Conservation (phyloP, 2,329 filamentous ascomycete species). For the Cordyceps farinosa region DNA sequence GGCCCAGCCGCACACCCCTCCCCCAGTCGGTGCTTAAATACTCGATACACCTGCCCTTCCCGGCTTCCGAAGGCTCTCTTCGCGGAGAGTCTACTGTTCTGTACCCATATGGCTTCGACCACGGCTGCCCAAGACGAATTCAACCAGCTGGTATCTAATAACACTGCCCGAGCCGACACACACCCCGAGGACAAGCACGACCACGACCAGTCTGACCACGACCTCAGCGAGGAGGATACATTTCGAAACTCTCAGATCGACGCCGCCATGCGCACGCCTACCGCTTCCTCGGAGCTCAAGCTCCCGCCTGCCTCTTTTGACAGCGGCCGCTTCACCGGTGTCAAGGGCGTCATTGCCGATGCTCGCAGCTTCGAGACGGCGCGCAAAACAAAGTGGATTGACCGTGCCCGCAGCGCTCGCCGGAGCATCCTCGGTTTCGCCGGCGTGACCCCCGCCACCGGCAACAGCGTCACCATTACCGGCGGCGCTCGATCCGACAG, state of each 20-base stretch:
- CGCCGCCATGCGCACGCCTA: conserved; percentile 62
- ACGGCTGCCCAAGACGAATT: conserved; percentile 66
- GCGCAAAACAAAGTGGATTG: conserved; percentile 52
- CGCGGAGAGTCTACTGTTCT: background rate
- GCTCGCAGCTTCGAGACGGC: conserved; percentile 73
- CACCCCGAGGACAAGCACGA: conserved; percentile 60
- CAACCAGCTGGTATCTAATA: conserved; percentile 58
- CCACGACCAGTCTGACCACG: conserved; percentile 46
- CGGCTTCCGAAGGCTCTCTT: conserved; percentile 15
- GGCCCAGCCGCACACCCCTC: background rate
- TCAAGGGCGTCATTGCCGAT: conserved; percentile 84
- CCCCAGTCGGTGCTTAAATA: conserved; percentile 4
- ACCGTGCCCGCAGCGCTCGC: conserved; percentile 49
- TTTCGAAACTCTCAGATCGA: conserved; percentile 55
- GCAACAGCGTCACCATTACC: conserved; percentile 30
- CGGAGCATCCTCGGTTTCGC: conserved; percentile 53
- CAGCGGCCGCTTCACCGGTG: conserved; percentile 69
- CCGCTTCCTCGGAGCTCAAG: conserved; percentile 48
- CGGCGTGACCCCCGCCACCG: conserved; percentile 22
- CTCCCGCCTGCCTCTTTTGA: conserved; percentile 63
- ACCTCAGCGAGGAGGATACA: conserved; percentile 54
- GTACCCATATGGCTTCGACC: conserved; percentile 41
- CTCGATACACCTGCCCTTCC: conserved; percentile 13
- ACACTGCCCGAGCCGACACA: conserved; percentile 40
- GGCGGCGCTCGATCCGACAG: conserved; percentile 37